Conservation (phyloP, 139 green algal genomes). For the Tetradesmus obliquus region DNA sequence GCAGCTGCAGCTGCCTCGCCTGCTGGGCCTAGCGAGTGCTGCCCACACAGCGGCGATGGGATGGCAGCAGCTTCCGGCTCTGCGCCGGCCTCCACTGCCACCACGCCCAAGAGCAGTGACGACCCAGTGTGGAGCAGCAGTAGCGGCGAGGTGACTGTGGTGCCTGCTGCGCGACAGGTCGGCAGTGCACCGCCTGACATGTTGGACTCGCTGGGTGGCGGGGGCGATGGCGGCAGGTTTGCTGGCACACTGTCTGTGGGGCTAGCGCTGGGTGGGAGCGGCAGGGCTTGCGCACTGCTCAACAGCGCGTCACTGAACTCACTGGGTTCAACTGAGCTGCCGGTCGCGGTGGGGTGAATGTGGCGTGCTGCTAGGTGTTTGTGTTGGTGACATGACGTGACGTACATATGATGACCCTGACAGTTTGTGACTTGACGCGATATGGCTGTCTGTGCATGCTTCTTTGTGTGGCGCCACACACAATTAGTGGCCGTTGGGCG, state of each 20-base stretch:
- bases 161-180: background rate
- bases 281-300: conserved; percentile 10
- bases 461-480: background rate
- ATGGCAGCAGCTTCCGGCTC: background rate
- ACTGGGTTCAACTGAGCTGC: conserved; percentile 8
- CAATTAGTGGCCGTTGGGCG: background rate
- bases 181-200: conserved; percentile 28
- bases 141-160: conserved; percentile 1
- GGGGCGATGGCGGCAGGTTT: background rate
- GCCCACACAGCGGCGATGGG: background rate
- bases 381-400: background rate
- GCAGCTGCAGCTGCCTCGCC: background rate
- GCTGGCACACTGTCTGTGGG: background rate
- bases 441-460: background rate
- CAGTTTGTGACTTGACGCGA: background rate
- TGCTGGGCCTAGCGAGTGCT: background rate
- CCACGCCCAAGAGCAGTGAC: background rate
- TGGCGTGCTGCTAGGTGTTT: background rate
- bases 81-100: background rate
- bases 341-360: conserved; percentile 12
- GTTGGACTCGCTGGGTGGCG: background rate
- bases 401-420: background rate
- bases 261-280: background rate
- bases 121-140: background rate
- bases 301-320: conserved; percentile 4